Base-by-base conservation (phyloP, 441 rosid species). In the Erodium chrysanthum region DNA sequence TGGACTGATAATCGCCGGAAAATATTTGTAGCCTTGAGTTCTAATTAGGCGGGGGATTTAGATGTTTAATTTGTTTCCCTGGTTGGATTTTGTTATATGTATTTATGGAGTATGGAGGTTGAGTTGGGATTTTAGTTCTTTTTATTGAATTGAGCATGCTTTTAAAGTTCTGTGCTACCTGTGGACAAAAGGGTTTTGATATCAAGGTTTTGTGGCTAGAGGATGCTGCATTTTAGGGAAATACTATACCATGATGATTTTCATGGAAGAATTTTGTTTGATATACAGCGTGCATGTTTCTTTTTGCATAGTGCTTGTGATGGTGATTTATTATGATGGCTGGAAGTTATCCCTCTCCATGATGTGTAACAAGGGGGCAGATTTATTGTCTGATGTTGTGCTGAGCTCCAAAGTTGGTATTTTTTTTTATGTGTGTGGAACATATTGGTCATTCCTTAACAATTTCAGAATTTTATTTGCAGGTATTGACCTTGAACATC, bases 401-500 rank as follows among this genome's bases (percentile, higher is more conserved):
- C 46, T 40, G 46, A 40, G 46, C 46, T 40, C 12, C 1, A 40
- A 40, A 40, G 9, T 40, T 40, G 46, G 46, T 9, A 4, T 46
- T 11, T 46, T 46, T 46, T 11, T n/a, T 46, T 46, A 11, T 44
- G 15, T 46, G 18, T 0, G 17, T 46, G 54, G 54, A 46, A 2
- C 17, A n/a, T 46, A 46, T 46, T 46, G 15, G 54, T 11, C 15
- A 14, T n/a, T 46, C 11, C 0, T 40, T 40, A 40, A 40, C 46
- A 40, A 40, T 40, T 8, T 0, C 12, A 8, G 3, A 40, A 8
- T 40, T 7, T 46, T 0, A n/a, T 46, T 33, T 59, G 37, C 87
- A 92, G 95, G 77, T 65, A 63, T 89, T 70, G 73, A 85, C 76
- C 76, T 83, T 0, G 84, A 65, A 29, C 75, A 84, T 10, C 92